Conservation (phyloP, 768 basidiomycete genomes). For the Lactarius indigo region DNA sequence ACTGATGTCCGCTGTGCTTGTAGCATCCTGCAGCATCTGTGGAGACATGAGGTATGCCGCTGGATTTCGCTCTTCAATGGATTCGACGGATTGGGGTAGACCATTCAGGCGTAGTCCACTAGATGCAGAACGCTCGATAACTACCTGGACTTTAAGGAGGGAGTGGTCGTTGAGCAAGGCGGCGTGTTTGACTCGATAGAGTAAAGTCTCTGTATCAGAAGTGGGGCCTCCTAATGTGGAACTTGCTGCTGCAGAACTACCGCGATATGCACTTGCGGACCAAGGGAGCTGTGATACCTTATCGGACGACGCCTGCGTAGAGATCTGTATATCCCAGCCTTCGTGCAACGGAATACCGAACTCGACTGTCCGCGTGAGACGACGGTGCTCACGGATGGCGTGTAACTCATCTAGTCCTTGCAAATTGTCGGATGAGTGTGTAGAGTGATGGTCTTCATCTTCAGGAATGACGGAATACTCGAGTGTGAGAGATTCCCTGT, state of each 20-base stretch:
- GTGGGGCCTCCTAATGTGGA: constrained; percentile 32
- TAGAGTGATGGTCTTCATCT: constrained; percentile 49
- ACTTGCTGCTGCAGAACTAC: constrained; percentile 33
- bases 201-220: constrained; percentile 46
- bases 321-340: constrained; percentile 85
- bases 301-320: constrained; percentile 68
- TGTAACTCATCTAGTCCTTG: constrained; percentile 64
- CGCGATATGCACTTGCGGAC: constrained; percentile 57
- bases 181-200: constrained; percentile 70
- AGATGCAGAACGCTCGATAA: constrained; percentile 77
- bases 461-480: constrained; percentile 83
- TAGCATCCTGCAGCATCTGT: constrained; percentile 68
- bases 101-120: constrained; percentile 86
- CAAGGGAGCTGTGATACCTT: constrained; percentile 72
- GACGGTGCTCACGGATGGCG: constrained; percentile 58
- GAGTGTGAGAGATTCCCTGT: constrained; percentile 75
- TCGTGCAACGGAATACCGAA: constrained; percentile 70
- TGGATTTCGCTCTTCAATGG: constrained; percentile 65
- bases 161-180: constrained; percentile 68
- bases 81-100: constrained; percentile 62
- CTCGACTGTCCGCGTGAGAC: constrained; percentile 75
- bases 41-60: constrained; percentile 54
- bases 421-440: constrained; percentile 31
- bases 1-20: constrained; percentile 66
- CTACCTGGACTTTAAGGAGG: constrained; percentile 74